These are phyloP conservation scores for Hippophae rhamnoides DNA, from an alignment of 306 rosid species.

Conservation along the genomic window DNA sequence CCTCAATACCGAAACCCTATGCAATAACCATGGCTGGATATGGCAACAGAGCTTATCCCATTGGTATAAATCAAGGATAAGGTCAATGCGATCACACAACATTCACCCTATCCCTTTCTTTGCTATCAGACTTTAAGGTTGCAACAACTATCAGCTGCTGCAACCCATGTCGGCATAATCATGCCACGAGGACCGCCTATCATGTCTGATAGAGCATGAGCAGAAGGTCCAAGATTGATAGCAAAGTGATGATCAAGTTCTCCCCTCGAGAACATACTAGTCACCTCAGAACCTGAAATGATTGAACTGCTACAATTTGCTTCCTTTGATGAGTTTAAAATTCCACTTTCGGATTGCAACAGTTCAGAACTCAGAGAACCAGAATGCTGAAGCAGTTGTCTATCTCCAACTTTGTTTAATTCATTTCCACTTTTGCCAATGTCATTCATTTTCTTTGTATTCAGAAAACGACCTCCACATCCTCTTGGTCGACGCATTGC, in stretches of 20 bases:
- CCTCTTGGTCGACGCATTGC: constrained; percentile 95
- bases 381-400: constrained; percentile 25
- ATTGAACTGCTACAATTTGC: constrained; percentile 49
- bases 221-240: constrained; percentile 37
- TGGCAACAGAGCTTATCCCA: constrained; percentile 25
- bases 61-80: constrained; percentile 38
- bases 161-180: constrained; percentile 63
- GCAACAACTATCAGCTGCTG: constrained; percentile 62
- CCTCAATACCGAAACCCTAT: constrained; percentile 18
- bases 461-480: constrained; percentile 86
- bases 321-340: constrained; percentile 61
- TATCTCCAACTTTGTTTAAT: constrained; percentile 25
- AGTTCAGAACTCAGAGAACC: constrained; percentile 63
- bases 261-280: constrained; percentile 52
- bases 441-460: constrained; percentile 28
- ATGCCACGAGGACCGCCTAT: constrained; percentile 41
- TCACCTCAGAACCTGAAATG: constrained; percentile 68
- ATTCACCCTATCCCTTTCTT: constrained; percentile 33
- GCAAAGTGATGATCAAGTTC: constrained; percentile 35
- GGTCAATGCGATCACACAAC: constrained; percentile 10
- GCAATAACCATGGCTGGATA: constrained; percentile 10
- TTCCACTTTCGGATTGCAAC: constrained; percentile 59
- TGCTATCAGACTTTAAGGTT: constrained; percentile 52
- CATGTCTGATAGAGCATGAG: constrained; percentile 46
- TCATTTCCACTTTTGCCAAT: constrained; percentile 19